phyloP scores from a whole-genome alignment of 768 basidiomycete species.

The Termitomyces sp. region DNA sequence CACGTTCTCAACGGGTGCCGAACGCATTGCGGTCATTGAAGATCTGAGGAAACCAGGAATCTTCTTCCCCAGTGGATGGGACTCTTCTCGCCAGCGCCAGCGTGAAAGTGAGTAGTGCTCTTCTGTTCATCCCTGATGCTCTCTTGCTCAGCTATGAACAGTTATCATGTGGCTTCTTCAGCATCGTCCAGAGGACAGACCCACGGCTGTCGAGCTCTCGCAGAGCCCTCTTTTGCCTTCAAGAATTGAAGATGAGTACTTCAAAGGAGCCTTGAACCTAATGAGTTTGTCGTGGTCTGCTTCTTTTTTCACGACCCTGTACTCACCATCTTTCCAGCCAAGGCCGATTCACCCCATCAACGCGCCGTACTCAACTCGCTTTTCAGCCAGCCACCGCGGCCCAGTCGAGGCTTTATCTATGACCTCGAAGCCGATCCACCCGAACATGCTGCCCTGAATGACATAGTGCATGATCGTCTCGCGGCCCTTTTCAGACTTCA shows the following conservation, averaged over 20 bases:
- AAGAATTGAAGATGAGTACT: slow-evolving; percentile 80
- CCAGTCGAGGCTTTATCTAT: slow-evolving; percentile 69
- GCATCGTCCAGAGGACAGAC: slow-evolving; percentile 77
- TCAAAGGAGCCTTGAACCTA: slow-evolving; percentile 72
- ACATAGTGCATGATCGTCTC: slow-evolving; percentile 75
- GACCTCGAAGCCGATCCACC: slow-evolving; percentile 68
- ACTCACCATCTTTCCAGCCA: slow-evolving; percentile 41
- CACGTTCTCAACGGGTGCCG: slow-evolving; percentile 74
- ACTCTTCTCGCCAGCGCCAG: slow-evolving; percentile 55
- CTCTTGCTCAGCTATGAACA: slow-evolving; percentile 23
- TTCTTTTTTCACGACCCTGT: not conserved
- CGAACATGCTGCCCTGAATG: slow-evolving; percentile 69
- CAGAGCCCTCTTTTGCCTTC: slow-evolving; percentile 76
- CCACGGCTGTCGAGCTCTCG: slow-evolving; percentile 80
- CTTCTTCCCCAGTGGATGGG: slow-evolving; percentile 79
- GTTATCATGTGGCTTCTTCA: slow-evolving; percentile 81
- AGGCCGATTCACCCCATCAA: slow-evolving; percentile 79
- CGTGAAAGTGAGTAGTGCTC: slow-evolving; percentile 56
- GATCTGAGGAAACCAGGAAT: slow-evolving; percentile 71
- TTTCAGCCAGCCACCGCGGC: slow-evolving; percentile 70
- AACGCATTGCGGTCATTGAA: slow-evolving; percentile 82
- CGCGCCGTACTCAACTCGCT: slow-evolving; percentile 75
- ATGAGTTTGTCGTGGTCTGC: slow-evolving; percentile 54
- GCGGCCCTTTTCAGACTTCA: slow-evolving; percentile 81
- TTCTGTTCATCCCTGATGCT: not conserved